phyloP scores from a whole-genome alignment of 257 asterid genomes.

The Nicotiana noctiflora region DNA sequence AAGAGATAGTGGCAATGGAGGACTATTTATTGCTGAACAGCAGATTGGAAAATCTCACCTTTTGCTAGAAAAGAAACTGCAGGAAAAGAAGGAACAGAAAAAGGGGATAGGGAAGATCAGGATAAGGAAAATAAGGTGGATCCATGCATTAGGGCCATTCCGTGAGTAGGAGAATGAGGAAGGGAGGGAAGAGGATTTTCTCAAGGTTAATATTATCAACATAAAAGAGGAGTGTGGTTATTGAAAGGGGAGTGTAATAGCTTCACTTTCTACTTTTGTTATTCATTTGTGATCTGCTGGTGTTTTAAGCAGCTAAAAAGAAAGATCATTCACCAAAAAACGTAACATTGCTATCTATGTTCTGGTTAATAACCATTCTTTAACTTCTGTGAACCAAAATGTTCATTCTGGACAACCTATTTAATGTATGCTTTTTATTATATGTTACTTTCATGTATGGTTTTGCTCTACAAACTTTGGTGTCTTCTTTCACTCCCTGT shows the following conservation, averaged over 20 bases:
- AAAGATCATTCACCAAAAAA: neutral
- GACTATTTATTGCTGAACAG: neutral
- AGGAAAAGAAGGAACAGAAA: neutral
- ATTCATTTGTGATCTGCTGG: neutral
- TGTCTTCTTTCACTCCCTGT: neutral
- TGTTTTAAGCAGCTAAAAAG: neutral
- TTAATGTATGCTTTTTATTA: neutral
- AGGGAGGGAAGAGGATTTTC: neutral
- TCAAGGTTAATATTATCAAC: neutral
- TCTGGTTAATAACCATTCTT: neutral
- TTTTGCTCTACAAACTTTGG: neutral
- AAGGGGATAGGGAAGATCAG: neutral
- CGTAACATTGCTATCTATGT: neutral
- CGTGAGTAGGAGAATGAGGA: neutral
- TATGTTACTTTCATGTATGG: neutral
- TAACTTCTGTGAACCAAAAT: neutral
- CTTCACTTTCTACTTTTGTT: neutral
- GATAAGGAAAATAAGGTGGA: neutral
- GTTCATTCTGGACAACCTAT: neutral
- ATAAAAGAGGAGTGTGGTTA: neutral
- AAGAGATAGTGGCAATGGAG: neutral
- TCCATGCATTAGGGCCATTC: neutral
- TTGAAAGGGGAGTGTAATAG: neutral
- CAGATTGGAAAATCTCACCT: neutral
- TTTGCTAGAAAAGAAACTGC: neutral